phyloP scores from a whole-genome alignment of 2,329 filamentous ascomycete genomes.

The Calonectria ilicicola region DNA sequence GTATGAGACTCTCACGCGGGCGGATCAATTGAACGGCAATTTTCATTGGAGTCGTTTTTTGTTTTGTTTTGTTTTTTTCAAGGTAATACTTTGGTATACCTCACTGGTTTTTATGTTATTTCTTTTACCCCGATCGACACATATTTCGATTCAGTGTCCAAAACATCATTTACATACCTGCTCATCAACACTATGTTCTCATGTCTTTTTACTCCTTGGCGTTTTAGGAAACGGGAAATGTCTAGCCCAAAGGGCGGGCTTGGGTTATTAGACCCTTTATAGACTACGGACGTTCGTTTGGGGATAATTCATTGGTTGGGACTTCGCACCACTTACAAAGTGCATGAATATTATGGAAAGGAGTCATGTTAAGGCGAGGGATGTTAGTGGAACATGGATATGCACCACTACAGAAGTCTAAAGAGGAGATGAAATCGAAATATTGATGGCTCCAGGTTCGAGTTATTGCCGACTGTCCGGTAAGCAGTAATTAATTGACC shows the following conservation, averaged over 20 bases:
- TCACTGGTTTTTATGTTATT: background rate
- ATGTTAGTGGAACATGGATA: background rate
- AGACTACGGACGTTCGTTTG: slow-evolving; percentile 1
- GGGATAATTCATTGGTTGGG: background rate
- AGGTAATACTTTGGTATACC: background rate
- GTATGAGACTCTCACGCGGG: background rate
- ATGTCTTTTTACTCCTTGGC: background rate
- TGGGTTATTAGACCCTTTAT: slow-evolving; percentile 6
- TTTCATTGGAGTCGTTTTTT: background rate
- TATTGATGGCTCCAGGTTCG: background rate
- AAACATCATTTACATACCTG: background rate
- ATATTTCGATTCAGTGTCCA: background rate
- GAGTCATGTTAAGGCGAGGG: background rate
- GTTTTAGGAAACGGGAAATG: background rate
- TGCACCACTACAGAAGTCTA: background rate
- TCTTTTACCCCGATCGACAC: background rate
- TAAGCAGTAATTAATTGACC: background rate
- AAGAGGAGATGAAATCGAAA: background rate
- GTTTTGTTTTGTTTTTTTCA: no score
- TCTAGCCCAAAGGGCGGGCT: background rate
- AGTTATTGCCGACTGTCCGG: background rate
- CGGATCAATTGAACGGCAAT: background rate
- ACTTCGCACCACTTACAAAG: background rate
- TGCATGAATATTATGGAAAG: background rate
- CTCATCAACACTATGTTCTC: background rate